A percentile compares a stretch with the other conserved stretches of the same genome.
Evolutionary conservation across 2,329 filamentous ascomycete genomes (phyloP).

Genomic region (Colletotrichum nymphaeae): DNA sequence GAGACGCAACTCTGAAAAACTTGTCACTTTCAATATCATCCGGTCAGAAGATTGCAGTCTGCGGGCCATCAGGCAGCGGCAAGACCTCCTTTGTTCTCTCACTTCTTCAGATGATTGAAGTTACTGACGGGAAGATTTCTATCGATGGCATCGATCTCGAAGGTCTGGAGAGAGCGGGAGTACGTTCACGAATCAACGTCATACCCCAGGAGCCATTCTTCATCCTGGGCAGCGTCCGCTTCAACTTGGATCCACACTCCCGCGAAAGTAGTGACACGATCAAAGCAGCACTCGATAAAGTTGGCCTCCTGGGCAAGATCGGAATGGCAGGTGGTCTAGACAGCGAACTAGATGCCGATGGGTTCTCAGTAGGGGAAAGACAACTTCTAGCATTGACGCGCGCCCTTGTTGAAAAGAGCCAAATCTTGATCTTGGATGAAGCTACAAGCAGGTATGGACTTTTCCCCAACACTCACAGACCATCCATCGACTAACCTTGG

Average conservation of each 20-base stretch:
- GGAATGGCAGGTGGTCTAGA: conserved; percentile 51
- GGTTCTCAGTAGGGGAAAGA: conserved; percentile 55
- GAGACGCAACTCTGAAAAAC: conserved; percentile 38
- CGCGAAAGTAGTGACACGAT: conserved; percentile 54
- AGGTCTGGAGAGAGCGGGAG: conserved; percentile 36
- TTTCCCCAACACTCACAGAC: not conserved
- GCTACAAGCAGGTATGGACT: conserved; percentile 21
- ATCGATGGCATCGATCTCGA: conserved; percentile 56
- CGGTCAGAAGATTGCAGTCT: conserved; percentile 46
- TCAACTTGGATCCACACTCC: conserved; percentile 59
- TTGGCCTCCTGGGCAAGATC: conserved; percentile 56
- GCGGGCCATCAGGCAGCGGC: conserved; percentile 48
- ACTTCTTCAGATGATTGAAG: conserved; percentile 60
- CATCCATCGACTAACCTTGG: not conserved
- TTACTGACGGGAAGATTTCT: conserved; percentile 52
- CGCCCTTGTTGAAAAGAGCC: conserved; percentile 49
- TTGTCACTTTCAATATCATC: conserved; percentile 33
- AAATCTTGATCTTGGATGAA: conserved; percentile 16
- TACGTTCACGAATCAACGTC: conserved; percentile 50
- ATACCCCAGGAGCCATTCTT: conserved; percentile 65
- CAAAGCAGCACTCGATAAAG: conserved; percentile 55
- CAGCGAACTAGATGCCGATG: conserved; percentile 43
- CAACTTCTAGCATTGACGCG: conserved; percentile 62
- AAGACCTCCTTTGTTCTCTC: conserved; percentile 52
- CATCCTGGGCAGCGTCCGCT: conserved; percentile 58